Evolutionary conservation across 2,329 filamentous ascomycete species (phyloP), one percentile per base, ranked within the genome.

Genomic region (Pseudopyricularia javanii): DNA sequence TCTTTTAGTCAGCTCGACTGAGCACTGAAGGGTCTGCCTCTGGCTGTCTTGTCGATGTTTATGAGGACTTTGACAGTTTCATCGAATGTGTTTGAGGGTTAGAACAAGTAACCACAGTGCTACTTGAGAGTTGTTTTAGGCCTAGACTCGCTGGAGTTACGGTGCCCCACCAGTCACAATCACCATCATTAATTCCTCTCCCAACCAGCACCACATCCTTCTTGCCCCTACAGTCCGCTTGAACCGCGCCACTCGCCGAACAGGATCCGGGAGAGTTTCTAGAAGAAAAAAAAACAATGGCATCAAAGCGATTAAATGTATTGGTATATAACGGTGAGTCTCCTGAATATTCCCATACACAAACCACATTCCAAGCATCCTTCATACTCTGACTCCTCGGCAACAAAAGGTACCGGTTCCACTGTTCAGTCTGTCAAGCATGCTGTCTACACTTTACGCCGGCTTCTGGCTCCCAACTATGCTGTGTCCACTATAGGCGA

Each of bases 381-480:
- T 22, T 45, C 22, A 45, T 11, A 45, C 12, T 15, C 22, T 45
- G 40, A 45, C 40, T 45, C 22, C 14, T 43, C 14, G 5, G 33
- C 33, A 26, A 24, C 20, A 24, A 55, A 62, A 89, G 91, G 91
- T 61, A 80, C 84, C 63, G 93, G 93, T 57, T 88, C 86, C 45
- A 95, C 91, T 9, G 75, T 86, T 51, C 88, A 93, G 64, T 95
- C 91, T 15, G 88, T 97, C 56, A 83, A 87, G 49, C 91, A 97
- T 66, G 91, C 88, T 67, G 78, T 95, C 56, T 90, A 86, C 71
- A 86, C 89, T 22, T 79, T 98, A 17, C 87, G 90, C 55, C 83
- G 88, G 35, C 79, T 97, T 4, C 82, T 97, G 24, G 87, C 88
- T 3, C 86, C 90, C 50, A 86, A 91, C 67, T 97, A 98, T 71